phyloP scores from a whole-genome alignment of 2,329 filamentous ascomycete genomes.

The Amauroascus niger region DNA sequence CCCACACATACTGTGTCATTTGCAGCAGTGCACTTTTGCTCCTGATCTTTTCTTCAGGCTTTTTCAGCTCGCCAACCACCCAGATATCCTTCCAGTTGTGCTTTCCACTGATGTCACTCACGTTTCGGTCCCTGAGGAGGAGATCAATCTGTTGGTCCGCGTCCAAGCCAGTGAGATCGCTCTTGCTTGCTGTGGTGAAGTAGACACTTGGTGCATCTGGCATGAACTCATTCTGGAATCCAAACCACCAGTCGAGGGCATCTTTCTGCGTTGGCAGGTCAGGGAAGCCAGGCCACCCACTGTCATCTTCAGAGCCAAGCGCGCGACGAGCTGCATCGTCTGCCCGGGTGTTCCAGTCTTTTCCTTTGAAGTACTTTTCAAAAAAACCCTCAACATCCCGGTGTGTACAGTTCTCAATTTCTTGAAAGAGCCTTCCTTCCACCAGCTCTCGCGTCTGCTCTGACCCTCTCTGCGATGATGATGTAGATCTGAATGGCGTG shows the following conservation, averaged over 20 bases:
- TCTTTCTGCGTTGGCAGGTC: constrained; percentile 10
- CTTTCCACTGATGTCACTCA: background rate
- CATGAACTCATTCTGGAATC: constrained; percentile 17
- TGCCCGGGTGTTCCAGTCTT: constrained; percentile 15
- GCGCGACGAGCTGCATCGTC: constrained; percentile 5
- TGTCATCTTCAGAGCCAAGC: constrained; percentile 10
- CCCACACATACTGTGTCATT: constrained; percentile 15
- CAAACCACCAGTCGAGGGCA: constrained; percentile 16
- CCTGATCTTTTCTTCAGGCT: constrained; percentile 9
- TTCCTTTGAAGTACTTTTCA: constrained; percentile 20
- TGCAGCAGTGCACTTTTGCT: constrained; percentile 17
- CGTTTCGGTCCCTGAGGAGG: constrained; percentile 13
- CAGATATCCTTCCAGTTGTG: constrained; percentile 19
- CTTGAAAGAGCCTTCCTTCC: constrained; percentile 17
- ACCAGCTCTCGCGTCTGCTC: constrained; percentile 18
- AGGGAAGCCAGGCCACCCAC: constrained; percentile 14
- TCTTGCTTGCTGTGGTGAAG: background rate
- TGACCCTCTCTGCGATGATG: constrained; percentile 13
- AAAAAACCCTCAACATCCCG: constrained; percentile 18
- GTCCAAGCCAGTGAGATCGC: constrained; percentile 14
- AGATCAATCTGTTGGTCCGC: constrained; percentile 18
- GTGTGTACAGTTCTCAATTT: constrained; percentile 16
- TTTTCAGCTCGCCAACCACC: constrained; percentile 18
- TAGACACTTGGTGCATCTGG: constrained; percentile 13
- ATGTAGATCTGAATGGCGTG: constrained; percentile 12